Evolutionary conservation across 257 asterid species (phyloP), one percentile per base, ranked within the genome.

Genomic region (Gynochthodes officinalis): DNA sequence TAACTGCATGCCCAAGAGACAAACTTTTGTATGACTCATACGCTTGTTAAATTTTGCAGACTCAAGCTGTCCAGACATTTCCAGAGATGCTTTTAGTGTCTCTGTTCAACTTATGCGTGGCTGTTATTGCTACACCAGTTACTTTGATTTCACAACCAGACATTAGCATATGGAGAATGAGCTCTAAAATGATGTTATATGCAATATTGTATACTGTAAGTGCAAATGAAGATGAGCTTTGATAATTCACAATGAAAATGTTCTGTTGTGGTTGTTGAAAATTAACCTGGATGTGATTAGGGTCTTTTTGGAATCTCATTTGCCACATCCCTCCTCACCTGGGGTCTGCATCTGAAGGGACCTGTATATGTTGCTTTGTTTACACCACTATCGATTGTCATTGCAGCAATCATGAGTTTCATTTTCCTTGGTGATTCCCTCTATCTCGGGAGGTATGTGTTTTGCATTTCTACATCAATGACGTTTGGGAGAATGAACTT

Each of bases 311-410:
- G 90, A 5, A 82, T 95, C 19, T 84, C 87, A 61, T 71, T 91
- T 53, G 85, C 81, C 67, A 87, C 85, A 46, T 80, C 80, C 16
- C 76, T 91, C 15, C 96, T 85, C 66, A 84, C 98, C 12, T 93
- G 97, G 98, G 90, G 82, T 9, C 42, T 93, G 82, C 92, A 81
- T 58, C 64, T 88, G 73, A 86, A 89, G 76, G 97, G 98, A 0
- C 98, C 96, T 0, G 89, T 93, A 2, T 93, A 88, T 50, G 97
- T 88, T 7, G 89, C 97, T 15, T 82, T 93, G 86, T 93, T 93
- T 43, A 89, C 86, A 75, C 98, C 98, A 5, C 66, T 93, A 18
- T 77, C 91, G 7, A 86, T 93, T 21, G 98, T 89, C 55, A 85
- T 91, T 65, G 98, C 98, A 7, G 96, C 88, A 1, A 82, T 87